These are phyloP conservation scores for Ustilago lituana DNA, from an alignment of 1,284 basidiomycete species.

Conservation along the genomic window DNA sequence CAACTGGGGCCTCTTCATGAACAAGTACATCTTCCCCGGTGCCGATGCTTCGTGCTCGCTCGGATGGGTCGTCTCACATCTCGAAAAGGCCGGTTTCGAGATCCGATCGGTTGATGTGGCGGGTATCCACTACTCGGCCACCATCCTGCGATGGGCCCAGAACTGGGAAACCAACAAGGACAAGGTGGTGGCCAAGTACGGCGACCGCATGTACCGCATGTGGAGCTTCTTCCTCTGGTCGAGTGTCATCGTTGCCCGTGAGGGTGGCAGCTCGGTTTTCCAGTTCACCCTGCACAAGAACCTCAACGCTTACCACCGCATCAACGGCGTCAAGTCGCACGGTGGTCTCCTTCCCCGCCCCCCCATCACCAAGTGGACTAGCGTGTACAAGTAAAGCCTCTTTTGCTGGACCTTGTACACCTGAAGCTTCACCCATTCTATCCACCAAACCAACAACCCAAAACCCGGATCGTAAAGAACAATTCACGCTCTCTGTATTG, in stretches of 20 bases:
- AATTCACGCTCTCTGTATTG: slow-evolving; percentile 3
- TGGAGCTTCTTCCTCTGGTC: slow-evolving; percentile 66
- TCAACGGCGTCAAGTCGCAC: slow-evolving; percentile 68
- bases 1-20: slow-evolving; percentile 77
- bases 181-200: slow-evolving; percentile 86
- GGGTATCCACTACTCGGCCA: slow-evolving; percentile 81
- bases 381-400: slow-evolving; percentile 60
- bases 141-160: slow-evolving; percentile 73
- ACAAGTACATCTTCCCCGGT: slow-evolving; percentile 83
- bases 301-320: slow-evolving; percentile 88
- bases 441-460: neutral
- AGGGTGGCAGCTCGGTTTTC: slow-evolving; percentile 66
- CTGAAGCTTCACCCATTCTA: neutral
- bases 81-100: slow-evolving; percentile 92
- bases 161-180: slow-evolving; percentile 74
- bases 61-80: slow-evolving; percentile 86
- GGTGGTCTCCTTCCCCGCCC: slow-evolving; percentile 59
- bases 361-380: slow-evolving; percentile 46
- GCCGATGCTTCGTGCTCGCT: slow-evolving; percentile 86
- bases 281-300: slow-evolving; percentile 84
- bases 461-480: slow-evolving; percentile 13
- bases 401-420: no score
- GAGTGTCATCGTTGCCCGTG: slow-evolving; percentile 62
- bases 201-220: slow-evolving; percentile 74
- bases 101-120: slow-evolving; percentile 95